phyloP scores from a whole-genome alignment of 257 asterid species.

The Rehmannia glutinosa region DNA sequence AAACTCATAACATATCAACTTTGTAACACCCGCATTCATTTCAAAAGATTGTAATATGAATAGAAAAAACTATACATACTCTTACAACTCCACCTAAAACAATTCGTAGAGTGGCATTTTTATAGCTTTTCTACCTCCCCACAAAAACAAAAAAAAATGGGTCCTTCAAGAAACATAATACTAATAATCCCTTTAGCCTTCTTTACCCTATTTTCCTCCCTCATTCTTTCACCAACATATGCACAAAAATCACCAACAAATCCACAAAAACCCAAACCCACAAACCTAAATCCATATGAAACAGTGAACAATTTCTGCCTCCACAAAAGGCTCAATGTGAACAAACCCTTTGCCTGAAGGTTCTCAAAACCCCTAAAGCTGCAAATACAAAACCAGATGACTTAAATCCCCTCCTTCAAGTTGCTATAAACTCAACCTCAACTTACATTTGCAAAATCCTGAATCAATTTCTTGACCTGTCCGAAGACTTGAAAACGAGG shows the following conservation, averaged over 20 bases:
- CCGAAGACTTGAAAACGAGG: not conserved
- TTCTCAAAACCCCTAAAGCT: constrained; percentile 14
- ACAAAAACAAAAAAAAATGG: not conserved
- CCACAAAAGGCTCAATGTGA: constrained; percentile 19
- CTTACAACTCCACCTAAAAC: not conserved
- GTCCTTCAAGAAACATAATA: not conserved
- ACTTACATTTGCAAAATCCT: constrained; percentile 14
- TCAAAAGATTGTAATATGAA: not conserved
- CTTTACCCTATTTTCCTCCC: not conserved
- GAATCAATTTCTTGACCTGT: not conserved
- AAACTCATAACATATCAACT: not conserved
- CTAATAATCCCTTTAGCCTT: not conserved
- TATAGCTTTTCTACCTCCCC: not conserved
- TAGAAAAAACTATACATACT: not conserved
- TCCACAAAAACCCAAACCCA: not conserved
- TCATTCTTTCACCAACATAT: constrained; percentile 14
- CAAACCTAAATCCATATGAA: constrained; percentile 1
- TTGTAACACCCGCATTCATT: constrained; percentile 13
- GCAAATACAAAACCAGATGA: constrained; percentile 12
- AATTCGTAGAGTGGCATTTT: not conserved
- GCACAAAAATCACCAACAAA: not conserved
- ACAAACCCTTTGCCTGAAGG: constrained; percentile 29
- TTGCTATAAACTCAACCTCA: constrained; percentile 24
- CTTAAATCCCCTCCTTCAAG: constrained; percentile 21
- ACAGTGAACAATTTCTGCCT: constrained; percentile 28